These are phyloP conservation scores for Biscutella auriculata DNA, from an alignment of 441 rosid genomes.

Conservation along the genomic window DNA sequence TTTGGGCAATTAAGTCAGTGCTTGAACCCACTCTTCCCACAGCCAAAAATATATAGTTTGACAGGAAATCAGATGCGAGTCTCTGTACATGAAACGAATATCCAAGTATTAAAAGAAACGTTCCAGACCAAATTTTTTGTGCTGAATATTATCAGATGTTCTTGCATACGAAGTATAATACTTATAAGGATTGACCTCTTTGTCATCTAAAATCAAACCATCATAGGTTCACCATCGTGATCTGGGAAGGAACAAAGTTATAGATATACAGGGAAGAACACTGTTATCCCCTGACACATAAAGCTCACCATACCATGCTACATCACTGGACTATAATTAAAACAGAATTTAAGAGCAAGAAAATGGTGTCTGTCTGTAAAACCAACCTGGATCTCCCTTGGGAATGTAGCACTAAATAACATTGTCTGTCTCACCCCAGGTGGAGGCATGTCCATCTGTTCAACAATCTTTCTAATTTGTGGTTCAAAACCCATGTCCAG, in stretches of 20 bases:
- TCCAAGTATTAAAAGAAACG: not conserved
- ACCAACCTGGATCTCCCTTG: slow-evolving; percentile 49
- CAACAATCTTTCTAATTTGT: slow-evolving; percentile 54
- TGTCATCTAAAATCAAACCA: slow-evolving; percentile 7
- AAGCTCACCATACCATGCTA: not conserved
- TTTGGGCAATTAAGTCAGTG: slow-evolving; percentile 45
- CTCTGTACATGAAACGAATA: slow-evolving; percentile 26
- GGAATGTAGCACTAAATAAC: slow-evolving; percentile 61
- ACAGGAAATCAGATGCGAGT: slow-evolving; percentile 43
- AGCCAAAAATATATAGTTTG: slow-evolving; percentile 42
- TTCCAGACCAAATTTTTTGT: too few species aligned
- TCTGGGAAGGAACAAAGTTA: not conserved
- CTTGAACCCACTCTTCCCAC: slow-evolving; percentile 59
- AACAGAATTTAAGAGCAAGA: not conserved
- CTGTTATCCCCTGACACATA: not conserved
- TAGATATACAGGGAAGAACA: not conserved
- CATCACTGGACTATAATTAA: not conserved
- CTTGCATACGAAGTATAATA: too few species aligned
- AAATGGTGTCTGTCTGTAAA: not conserved
- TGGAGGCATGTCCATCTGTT: slow-evolving; percentile 59
- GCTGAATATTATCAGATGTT: too few species aligned
- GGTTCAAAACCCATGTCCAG: slow-evolving; percentile 68
- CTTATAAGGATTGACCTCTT: not conserved
- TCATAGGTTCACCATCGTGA: not conserved
- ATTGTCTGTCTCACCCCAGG: slow-evolving; percentile 47